Conservation (phyloP, 257 asterid species). For the Coffea canephora region DNA sequence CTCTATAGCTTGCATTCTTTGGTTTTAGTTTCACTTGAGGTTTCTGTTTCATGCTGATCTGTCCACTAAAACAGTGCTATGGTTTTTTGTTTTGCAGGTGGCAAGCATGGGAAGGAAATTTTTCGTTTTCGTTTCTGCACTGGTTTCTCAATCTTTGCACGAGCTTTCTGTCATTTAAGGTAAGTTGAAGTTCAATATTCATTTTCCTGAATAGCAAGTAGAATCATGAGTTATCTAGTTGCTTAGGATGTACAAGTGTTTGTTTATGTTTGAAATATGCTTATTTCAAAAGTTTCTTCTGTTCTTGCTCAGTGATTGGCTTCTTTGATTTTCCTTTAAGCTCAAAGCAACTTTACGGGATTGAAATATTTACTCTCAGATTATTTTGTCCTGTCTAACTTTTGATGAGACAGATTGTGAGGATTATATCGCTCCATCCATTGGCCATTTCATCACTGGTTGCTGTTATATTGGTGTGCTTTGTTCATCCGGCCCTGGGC, state of each 20-base stretch:
- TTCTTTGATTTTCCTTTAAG: neutral
- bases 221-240: neutral
- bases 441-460: slow-evolving; percentile 55
- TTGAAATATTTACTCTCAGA: neutral
- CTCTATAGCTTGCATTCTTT: neutral
- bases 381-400: slow-evolving; percentile 10
- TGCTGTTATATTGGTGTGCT: slow-evolving; percentile 64
- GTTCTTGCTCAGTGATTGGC: neutral
- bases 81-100: slow-evolving; percentile 49
- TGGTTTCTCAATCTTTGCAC: slow-evolving; percentile 49
- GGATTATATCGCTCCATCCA: slow-evolving; percentile 57
- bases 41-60: neutral
- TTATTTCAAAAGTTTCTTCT: neutral
- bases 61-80: slow-evolving; percentile 19
- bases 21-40: neutral
- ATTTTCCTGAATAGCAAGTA: neutral
- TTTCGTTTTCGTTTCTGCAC: slow-evolving; percentile 39
- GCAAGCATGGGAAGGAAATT: slow-evolving; percentile 57
- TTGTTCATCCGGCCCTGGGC: slow-evolving; percentile 91
- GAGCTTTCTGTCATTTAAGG: slow-evolving; percentile 63
- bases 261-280: neutral
- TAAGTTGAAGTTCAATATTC: slow-evolving; percentile 28
- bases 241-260: neutral
- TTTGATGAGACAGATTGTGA: slow-evolving; percentile 54
- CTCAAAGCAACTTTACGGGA: neutral